Evolutionary conservation across 768 basidiomycete genomes (phyloP).

Genomic region (Rhizopogon roseolus): DNA sequence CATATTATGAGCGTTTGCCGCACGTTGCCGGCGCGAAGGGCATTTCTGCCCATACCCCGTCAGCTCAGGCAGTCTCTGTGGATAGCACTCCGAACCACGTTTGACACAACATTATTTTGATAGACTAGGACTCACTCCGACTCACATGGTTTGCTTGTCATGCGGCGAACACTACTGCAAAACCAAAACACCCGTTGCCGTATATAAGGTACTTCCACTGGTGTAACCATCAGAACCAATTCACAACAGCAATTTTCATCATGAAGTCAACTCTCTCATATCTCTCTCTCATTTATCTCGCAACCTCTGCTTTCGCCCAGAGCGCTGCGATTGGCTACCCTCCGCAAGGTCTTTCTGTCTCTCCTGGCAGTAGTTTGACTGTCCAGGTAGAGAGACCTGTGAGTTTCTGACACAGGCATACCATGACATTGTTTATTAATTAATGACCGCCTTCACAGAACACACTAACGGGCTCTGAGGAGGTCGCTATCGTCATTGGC

Average conservation of each 20-base stretch:
- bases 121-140: neutral
- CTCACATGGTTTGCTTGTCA: neutral
- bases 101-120: neutral
- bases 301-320: constrained; percentile 37
- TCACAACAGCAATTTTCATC: constrained; percentile 5
- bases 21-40: neutral
- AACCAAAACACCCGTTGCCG: neutral
- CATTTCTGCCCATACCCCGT: neutral
- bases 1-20: neutral
- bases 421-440: neutral
- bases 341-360: constrained; percentile 27
- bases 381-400: constrained; percentile 48
- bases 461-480: constrained; percentile 31
- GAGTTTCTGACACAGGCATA: constrained; percentile 11
- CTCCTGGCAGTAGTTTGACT: constrained; percentile 32
- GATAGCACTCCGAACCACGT: neutral
- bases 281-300: constrained; percentile 20
- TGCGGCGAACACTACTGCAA: neutral
- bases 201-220: neutral
- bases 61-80: neutral
- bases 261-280: constrained; percentile 8
- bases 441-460: constrained; percentile 17
- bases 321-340: constrained; percentile 36
- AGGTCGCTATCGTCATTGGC: constrained; percentile 44
- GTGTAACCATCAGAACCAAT: neutral